A percentile compares a stretch with the other conserved stretches of the same genome.
Evolutionary conservation across 805 yeast species (phyloP).

Genomic region (Osmozyma mogii): DNA sequence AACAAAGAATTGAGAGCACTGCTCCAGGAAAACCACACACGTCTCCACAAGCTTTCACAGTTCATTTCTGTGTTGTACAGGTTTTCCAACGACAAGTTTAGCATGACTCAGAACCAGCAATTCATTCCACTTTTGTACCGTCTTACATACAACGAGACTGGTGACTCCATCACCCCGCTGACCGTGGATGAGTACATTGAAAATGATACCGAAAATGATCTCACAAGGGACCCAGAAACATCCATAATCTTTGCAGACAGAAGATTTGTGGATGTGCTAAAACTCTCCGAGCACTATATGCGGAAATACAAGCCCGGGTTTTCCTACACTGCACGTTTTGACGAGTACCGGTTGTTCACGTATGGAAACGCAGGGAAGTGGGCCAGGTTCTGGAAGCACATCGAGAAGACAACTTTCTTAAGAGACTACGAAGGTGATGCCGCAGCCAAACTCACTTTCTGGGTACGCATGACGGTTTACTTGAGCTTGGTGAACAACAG

Average conservation of each 20-base stretch:
- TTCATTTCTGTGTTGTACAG: conserved; percentile 19
- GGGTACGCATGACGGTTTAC: conserved; percentile 29
- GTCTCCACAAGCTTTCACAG: conserved; percentile 18
- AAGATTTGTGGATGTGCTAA: conserved; percentile 22
- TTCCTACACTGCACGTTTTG: conserved; percentile 13
- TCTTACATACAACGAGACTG: conserved; percentile 15
- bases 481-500: conserved; percentile 21
- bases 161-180: conserved; percentile 15
- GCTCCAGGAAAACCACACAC: too few relatives aligned
- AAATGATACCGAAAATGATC: conserved; percentile 7
- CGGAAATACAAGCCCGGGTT: conserved; percentile 4
- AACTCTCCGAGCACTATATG: conserved; percentile 18
- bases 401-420: conserved; percentile 18
- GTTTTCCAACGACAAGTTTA: conserved; percentile 19
- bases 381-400: conserved; percentile 31
- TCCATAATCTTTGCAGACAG: conserved; percentile 16
- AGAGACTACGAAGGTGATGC: conserved; percentile 2
- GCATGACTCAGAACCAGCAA: conserved; percentile 18
- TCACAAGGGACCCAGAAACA: conserved; percentile 3
- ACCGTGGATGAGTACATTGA: conserved; percentile 17
- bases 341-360: conserved; percentile 27
- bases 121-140: conserved; percentile 31
- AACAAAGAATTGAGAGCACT: too few relatives aligned
- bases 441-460: conserved; percentile 11
- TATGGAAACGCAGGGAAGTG: conserved; percentile 34